A percentile compares a stretch with the other conserved stretches of the same genome.
Conservation (phyloP, 768 basidiomycete genomes). For the Tephrocybe rancida region DNA sequence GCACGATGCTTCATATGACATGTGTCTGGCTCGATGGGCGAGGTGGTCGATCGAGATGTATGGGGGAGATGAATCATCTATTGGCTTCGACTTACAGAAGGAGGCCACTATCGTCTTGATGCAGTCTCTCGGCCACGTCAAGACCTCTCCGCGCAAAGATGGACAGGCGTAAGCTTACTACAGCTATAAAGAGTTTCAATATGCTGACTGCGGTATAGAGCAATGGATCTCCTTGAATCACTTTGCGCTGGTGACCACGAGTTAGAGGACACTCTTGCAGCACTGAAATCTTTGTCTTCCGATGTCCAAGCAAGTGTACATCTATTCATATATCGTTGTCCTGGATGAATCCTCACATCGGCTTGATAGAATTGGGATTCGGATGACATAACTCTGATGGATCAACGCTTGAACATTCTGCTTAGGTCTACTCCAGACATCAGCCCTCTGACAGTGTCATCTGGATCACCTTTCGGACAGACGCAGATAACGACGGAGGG, state of each 20-base stretch:
- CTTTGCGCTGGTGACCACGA: slow-evolving; percentile 39
- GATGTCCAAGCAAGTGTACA: slow-evolving; percentile 21
- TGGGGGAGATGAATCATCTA: slow-evolving; percentile 28
- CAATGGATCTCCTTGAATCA: slow-evolving; percentile 38
- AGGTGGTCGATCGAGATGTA: slow-evolving; percentile 57
- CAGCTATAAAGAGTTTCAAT: not conserved
- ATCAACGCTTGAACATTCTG: slow-evolving; percentile 47
- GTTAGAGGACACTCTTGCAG: slow-evolving; percentile 29
- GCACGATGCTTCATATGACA: slow-evolving; percentile 48
- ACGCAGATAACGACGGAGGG: slow-evolving; percentile 1
- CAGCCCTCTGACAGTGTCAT: not conserved
- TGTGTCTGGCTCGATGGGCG: slow-evolving; percentile 71
- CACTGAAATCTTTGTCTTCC: slow-evolving; percentile 21
- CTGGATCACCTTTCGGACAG: not conserved
- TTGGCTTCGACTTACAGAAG: slow-evolving; percentile 44
- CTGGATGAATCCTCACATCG: not conserved
- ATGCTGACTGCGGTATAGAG: slow-evolving; percentile 12
- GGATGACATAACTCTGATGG: slow-evolving; percentile 56
- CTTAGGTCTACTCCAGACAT: slow-evolving; percentile 20
- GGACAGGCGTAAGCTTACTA: slow-evolving; percentile 35
- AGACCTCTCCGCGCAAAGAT: slow-evolving; percentile 17
- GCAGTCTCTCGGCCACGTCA: slow-evolving; percentile 46
- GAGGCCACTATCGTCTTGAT: slow-evolving; percentile 48
- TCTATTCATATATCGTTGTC: slow-evolving; percentile 9
- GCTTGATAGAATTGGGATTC: slow-evolving; percentile 49